Evolutionary conservation across 2,329 filamentous ascomycete genomes (phyloP).

Genomic region (Fusarium sp.): DNA sequence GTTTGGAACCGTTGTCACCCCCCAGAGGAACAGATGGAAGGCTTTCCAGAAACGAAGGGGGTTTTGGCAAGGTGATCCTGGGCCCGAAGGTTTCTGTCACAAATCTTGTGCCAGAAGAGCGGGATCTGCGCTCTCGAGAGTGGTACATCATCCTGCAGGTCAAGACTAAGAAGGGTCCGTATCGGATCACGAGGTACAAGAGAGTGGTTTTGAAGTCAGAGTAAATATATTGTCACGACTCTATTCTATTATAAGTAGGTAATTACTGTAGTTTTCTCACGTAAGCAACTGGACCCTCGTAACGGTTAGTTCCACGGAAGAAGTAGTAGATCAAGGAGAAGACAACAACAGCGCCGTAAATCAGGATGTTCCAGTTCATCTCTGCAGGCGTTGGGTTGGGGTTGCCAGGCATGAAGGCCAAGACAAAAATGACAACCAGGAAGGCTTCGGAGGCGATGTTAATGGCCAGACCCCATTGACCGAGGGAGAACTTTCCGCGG

Average conservation of each 20-base stretch:
- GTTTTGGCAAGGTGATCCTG: background rate
- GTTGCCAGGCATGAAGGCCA: conserved; percentile 39
- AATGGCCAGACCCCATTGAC: conserved; percentile 28
- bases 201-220: background rate
- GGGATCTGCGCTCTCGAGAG: background rate
- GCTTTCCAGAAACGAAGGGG: background rate
- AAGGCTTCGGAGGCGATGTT: conserved; percentile 37
- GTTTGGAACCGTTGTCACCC: background rate
- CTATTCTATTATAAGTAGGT: background rate
- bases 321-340: conserved; percentile 33
- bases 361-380: conserved; percentile 41
- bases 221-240: background rate
- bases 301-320: conserved; percentile 25
- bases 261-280: conserved; percentile 9
- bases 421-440: conserved; percentile 32
- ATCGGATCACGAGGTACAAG: background rate
- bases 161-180: background rate
- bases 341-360: conserved; percentile 14
- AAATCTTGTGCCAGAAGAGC: background rate
- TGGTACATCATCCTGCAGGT: background rate
- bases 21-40: background rate
- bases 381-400: conserved; percentile 23
- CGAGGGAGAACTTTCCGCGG: conserved; percentile 31
- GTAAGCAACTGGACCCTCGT: conserved; percentile 36
- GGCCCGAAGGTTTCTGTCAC: background rate